phyloP scores from a whole-genome alignment of 139 green algal genomes.

The Picochlorum costavermella region DNA sequence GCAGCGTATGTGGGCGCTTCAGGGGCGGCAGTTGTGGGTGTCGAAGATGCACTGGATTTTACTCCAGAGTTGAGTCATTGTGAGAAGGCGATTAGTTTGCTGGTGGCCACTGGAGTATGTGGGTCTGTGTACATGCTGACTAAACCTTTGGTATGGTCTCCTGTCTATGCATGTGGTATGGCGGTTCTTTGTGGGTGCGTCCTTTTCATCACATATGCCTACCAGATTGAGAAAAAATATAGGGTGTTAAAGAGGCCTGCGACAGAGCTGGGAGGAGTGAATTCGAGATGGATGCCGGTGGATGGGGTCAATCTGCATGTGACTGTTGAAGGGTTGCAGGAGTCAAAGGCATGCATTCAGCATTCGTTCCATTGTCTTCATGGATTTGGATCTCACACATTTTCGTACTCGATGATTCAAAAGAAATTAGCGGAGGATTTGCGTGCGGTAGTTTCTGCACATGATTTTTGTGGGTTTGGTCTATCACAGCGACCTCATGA shows the following conservation, averaged over 20 bases:
- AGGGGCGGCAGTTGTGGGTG: neutral
- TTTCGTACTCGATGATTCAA: constrained; percentile 49
- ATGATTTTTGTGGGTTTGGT: constrained; percentile 83
- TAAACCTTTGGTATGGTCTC: constrained; percentile 18
- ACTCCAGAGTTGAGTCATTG: constrained; percentile 9
- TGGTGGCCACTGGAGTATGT: constrained; percentile 5
- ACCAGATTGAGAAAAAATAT: constrained; percentile 1
- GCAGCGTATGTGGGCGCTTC: neutral
- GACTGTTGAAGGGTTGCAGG: constrained; percentile 13
- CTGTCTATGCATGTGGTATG: constrained; percentile 24
- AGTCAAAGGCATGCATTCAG: neutral
- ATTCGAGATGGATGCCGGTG: constrained; percentile 45
- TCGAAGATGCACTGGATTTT: constrained; percentile 19
- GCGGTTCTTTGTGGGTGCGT: constrained; percentile 18
- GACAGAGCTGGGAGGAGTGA: constrained; percentile 36
- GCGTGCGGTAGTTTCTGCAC: constrained; percentile 50
- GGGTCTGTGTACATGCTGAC: constrained; percentile 22
- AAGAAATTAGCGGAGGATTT: constrained; percentile 34
- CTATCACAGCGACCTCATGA: constrained; percentile 51
- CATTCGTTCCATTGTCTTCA: constrained; percentile 61
- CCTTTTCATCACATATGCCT: constrained; percentile 9
- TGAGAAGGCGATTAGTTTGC: constrained; percentile 13
- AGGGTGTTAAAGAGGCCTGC: constrained; percentile 28
- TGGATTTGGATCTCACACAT: constrained; percentile 78
- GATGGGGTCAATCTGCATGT: constrained; percentile 41